Evolutionary conservation across 2,329 filamentous ascomycete genomes (phyloP), one percentile per base, ranked within the genome.

Genomic region (Arachnomyces sp.): DNA sequence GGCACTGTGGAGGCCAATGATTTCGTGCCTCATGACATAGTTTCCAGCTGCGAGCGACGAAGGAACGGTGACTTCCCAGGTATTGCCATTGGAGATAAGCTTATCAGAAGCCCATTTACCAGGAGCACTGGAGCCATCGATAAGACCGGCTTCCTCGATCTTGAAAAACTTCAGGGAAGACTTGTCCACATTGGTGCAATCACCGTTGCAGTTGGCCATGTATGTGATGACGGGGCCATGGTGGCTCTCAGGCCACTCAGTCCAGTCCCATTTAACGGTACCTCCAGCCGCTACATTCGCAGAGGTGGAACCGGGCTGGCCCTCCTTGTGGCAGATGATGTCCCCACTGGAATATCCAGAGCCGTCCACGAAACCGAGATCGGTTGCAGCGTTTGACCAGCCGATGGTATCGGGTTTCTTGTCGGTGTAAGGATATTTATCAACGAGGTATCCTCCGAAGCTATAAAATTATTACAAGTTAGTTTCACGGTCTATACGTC

Each of bases 211-310:
- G 50, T 70, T 70, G 40, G 79, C 79, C 12, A 82, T 63, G 64
- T 82, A 82, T 57, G 72, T 72, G 46, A 82, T 68, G 50, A 82
- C 71, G 7, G 79, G 78, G 2, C 77, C 77, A 47, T 79, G 69
- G 64, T 84, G 76, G 39, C 68, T 72, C 8, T 73, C 66, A n/a
- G 80, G 79, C 81, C 80, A 84, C 11, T 65, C 64, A 42, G 70
- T 74, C 81, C 80, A 84, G 50, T 76, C 69, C 37, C 84, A 59
- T 43, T 73, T 65, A 48, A 84, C 57, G 6, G 66, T 67, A 47
- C 67, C 66, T 44, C 81, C 81, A 9, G 79, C 81, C 14, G 68
- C 65, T 25, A 82, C 72, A 13, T 70, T 63, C n/a, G 73, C 76
- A 46, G 70, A 66, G 43, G 68, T 63, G n/a, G 15, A 13, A 11